Evolutionary conservation across 257 asterid species (phyloP).

Genomic region (Forsythia suspensa): DNA sequence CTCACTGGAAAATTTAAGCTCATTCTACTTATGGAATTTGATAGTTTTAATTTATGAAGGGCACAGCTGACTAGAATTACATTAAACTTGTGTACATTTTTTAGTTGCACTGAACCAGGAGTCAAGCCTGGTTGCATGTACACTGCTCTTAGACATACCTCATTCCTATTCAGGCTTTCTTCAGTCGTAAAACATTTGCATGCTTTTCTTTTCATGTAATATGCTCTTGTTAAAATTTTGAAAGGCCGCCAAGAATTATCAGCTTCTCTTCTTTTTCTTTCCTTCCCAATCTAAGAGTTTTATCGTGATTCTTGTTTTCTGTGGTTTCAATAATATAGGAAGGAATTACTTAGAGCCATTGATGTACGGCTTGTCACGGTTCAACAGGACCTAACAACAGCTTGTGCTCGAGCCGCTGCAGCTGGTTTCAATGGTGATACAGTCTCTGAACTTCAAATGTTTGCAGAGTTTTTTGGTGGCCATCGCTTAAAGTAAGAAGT

Average conservation of each 20-base stretch:
- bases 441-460: slow-evolving; percentile 72
- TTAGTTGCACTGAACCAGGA: neutral
- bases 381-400: slow-evolving; percentile 66
- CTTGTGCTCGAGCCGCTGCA: slow-evolving; percentile 81
- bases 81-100: neutral
- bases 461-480: slow-evolving; percentile 84
- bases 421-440: slow-evolving; percentile 78
- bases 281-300: neutral
- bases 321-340: slow-evolving; percentile 49
- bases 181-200: neutral
- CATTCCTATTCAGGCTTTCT: neutral
- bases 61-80: neutral
- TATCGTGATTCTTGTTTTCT: slow-evolving; percentile 14
- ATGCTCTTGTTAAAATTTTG: neutral
- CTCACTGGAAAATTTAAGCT: neutral
- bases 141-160: neutral
- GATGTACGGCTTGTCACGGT: slow-evolving; percentile 84
- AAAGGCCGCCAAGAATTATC: neutral
- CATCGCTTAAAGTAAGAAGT: slow-evolving; percentile 71
- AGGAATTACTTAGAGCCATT: slow-evolving; percentile 89
- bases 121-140: neutral
- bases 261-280: neutral
- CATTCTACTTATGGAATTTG: neutral
- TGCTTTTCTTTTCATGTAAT: neutral
- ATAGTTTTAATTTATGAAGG: neutral